Evolutionary conservation across 2,329 filamentous ascomycete species (phyloP), one percentile per base, ranked within the genome.

Genomic region (Ophiobolus disseminans): DNA sequence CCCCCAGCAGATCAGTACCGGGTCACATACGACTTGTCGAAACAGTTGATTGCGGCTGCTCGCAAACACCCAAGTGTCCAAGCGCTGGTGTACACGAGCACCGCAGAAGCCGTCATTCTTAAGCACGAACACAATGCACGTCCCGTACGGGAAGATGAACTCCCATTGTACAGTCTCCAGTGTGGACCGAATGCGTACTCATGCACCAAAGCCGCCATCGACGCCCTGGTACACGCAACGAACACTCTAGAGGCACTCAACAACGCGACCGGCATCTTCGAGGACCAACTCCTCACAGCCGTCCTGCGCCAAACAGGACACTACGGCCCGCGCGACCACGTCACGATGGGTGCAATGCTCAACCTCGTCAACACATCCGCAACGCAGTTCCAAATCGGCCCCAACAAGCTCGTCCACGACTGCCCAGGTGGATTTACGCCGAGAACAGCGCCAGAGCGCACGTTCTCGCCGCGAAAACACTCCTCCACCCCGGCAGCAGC

Each of bases 391-490:
- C 76, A 80, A 50, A 63, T 80, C 37, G 78, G 78, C 31, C 57
- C 66, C 23, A 78, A 79, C 57, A 69, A 73, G 42, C 78, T 79
- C 54, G 61, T 78, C 0, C 79, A 76, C 60, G 78, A 80, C 57
- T 78, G 76, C n/a, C n/a, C n/a, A n/a, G n/a, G n/a, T n/a, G n/a
- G 49, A 75, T 73, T 19, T 78, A 78, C 50, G 73, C 76, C 37
- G 73, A 67, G 10, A 79, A 78, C 52, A 73, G 75, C 4, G 75
- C 75, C 1, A 69, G 78, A 51, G 78, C 76, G 0, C 78, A 80
- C 51, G 66, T 80, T 40, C 68, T 80, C 3, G 75, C 76, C 5
- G 71, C 75, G 1, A 66, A 72, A 4, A 78, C 76, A 1, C 72
- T 82, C 0, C 63, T 80, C 13, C 70, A 41, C 49, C 26, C 61